phyloP scores from a whole-genome alignment of 208 protist genomes.

The Wallacemonas rigidus region DNA sequence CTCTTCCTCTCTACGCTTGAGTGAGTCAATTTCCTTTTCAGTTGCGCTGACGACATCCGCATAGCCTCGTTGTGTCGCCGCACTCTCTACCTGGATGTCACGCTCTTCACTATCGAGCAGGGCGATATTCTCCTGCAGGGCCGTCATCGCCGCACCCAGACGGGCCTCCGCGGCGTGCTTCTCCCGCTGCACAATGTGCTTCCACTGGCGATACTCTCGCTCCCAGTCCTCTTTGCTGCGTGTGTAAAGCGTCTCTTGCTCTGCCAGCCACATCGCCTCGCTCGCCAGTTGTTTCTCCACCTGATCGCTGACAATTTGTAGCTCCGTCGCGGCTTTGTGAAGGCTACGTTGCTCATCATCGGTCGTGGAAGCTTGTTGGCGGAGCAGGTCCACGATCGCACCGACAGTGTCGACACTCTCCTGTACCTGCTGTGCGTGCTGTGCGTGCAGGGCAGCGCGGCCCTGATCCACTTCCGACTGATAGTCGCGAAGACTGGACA shows the following conservation, averaged over 20 bases:
- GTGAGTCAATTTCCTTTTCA: slow-evolving; percentile 37
- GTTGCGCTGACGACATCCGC: slow-evolving; percentile 29
- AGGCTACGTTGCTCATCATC: slow-evolving; percentile 51
- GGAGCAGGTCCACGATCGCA: slow-evolving; percentile 42
- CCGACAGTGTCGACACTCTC: slow-evolving; percentile 40
- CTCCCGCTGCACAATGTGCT: slow-evolving; percentile 63
- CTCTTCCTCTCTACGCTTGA: slow-evolving; percentile 46
- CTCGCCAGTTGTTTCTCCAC: slow-evolving; percentile 66
- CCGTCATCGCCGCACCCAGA: slow-evolving; percentile 43
- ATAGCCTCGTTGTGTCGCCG: slow-evolving; percentile 39
- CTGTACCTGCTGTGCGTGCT: slow-evolving; percentile 33
- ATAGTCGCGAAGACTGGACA: slow-evolving; percentile 51
- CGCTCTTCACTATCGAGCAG: slow-evolving; percentile 59
- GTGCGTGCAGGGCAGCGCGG: slow-evolving; percentile 33
- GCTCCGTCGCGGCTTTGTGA: slow-evolving; percentile 40
- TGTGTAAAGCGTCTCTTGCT: slow-evolving; percentile 57
- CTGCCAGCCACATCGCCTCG: slow-evolving; percentile 61
- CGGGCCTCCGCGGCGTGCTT: slow-evolving; percentile 51
- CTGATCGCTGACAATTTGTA: slow-evolving; percentile 38
- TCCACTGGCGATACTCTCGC: slow-evolving; percentile 75
- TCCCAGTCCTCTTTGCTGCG: slow-evolving; percentile 61
- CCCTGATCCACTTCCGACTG: slow-evolving; percentile 43
- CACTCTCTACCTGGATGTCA: slow-evolving; percentile 36
- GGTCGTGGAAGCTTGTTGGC: slow-evolving; percentile 45
- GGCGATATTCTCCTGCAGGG: slow-evolving; percentile 41